Percentiles rank a stretch among this genome's conserved stretches.
phyloP scores from a whole-genome alignment of 2,329 filamentous ascomycete species.

The Pseudogymnoascus sp. region DNA sequence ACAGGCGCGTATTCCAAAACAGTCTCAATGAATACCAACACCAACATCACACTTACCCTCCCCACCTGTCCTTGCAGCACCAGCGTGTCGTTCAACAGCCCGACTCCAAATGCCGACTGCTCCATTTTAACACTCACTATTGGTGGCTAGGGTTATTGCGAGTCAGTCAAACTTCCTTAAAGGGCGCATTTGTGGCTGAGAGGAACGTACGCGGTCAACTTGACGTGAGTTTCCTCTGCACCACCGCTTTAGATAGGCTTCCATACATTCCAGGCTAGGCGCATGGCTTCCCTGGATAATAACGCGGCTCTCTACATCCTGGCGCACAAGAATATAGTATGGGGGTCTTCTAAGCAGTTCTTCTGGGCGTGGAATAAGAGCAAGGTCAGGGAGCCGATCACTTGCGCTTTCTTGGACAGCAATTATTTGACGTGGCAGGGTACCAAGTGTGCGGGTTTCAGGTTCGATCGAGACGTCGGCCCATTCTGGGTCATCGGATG shows the following conservation, averaged over 20 bases:
- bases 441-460: conserved; percentile 20
- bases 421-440: conserved; percentile 26
- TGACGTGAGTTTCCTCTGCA: conserved; percentile 36
- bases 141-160: conserved; percentile 30
- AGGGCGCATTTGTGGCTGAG: neutral
- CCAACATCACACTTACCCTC: conserved; percentile 35
- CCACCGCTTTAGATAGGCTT: conserved; percentile 41
- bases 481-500: conserved; percentile 34
- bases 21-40: conserved; percentile 39
- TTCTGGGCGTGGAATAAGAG: conserved; percentile 37
- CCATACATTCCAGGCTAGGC: conserved; percentile 36
- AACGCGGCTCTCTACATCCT: conserved; percentile 26
- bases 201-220: conserved; percentile 27
- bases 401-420: conserved; percentile 26
- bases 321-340: conserved; percentile 38
- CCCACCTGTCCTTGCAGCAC: conserved; percentile 31
- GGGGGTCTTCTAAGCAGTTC: conserved; percentile 40
- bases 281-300: conserved; percentile 41
- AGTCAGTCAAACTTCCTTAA: conserved; percentile 9
- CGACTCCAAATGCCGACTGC: conserved; percentile 38
- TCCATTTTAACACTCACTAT: conserved; percentile 35
- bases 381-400: conserved; percentile 33
- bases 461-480: conserved; percentile 34
- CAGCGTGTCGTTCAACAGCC: conserved; percentile 37
- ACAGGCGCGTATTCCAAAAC: conserved; percentile 38